Conservation (phyloP, 2,329 filamentous ascomycete species). For the Ilyonectria destructans region DNA sequence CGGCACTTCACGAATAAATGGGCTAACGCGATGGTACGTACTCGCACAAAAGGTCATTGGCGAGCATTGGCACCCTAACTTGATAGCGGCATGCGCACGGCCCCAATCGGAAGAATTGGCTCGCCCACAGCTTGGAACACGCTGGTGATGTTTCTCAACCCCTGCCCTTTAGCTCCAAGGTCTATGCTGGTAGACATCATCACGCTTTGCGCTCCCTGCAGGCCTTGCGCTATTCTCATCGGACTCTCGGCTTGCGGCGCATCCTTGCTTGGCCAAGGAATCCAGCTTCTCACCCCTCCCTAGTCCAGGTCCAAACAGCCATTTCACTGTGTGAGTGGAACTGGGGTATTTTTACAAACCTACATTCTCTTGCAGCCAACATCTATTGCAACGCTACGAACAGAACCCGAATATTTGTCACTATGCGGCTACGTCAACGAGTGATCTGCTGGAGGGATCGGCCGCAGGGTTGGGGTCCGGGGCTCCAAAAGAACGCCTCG, state of each 20-base stretch:
- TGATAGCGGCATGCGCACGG: constrained; percentile 38
- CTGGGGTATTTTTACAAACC: constrained; percentile 7
- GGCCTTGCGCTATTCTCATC: constrained; percentile 33
- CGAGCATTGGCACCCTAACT: constrained; percentile 51
- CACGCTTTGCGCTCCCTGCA: constrained; percentile 37
- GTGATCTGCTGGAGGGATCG: constrained; percentile 25
- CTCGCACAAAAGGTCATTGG: constrained; percentile 53
- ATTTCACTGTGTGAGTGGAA: neutral
- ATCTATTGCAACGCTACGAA: constrained; percentile 8
- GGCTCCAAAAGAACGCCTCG: constrained; percentile 24
- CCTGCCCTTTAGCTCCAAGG: constrained; percentile 37
- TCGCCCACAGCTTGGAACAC: constrained; percentile 41
- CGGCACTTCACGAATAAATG: constrained; percentile 8
- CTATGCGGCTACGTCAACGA: neutral
- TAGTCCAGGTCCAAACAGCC: constrained; percentile 9
- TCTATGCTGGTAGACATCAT: constrained; percentile 44
- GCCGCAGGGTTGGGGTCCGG: constrained; percentile 26
- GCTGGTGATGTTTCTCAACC: constrained; percentile 34
- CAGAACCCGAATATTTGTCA: constrained; percentile 4
- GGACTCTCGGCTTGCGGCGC: constrained; percentile 17
- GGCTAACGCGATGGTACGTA: constrained; percentile 23
- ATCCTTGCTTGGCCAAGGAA: constrained; percentile 11
- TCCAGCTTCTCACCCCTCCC: constrained; percentile 6
- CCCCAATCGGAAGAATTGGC: constrained; percentile 53
- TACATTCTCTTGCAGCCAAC: neutral